phyloP scores from a whole-genome alignment of 164 flowering plant genomes.

The Akebia trifoliata region DNA sequence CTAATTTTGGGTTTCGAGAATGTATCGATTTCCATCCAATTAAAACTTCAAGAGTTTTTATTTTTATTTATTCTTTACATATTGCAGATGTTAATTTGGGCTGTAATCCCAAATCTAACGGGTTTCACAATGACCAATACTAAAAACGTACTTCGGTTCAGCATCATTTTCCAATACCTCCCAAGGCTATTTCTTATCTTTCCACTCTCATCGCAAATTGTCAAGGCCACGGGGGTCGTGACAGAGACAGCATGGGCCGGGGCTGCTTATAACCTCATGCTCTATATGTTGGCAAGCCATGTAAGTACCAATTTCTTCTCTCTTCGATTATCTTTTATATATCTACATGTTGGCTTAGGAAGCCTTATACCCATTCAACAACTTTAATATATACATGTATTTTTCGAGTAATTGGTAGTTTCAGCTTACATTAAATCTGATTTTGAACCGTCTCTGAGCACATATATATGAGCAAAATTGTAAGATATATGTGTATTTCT shows the following conservation, averaged over 20 bases:
- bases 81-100: constrained; percentile 73
- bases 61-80: not conserved
- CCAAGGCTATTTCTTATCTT: constrained; percentile 59
- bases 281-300: constrained; percentile 84
- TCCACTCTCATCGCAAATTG: constrained; percentile 62
- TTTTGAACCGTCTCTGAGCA: too few relatives aligned
- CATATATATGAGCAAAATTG: too few relatives aligned
- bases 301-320: constrained; percentile 32
- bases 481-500: too few relatives aligned
- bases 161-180: constrained; percentile 59
- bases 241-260: constrained; percentile 87
- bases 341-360: too few relatives aligned
- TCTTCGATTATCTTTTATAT: not conserved
- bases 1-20: not conserved
- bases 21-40: too few relatives aligned
- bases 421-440: too few relatives aligned
- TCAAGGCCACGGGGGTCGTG: constrained; percentile 63
- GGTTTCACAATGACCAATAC: constrained; percentile 66
- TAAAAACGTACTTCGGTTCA: constrained; percentile 44
- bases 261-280: constrained; percentile 76
- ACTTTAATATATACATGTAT: too few relatives aligned
- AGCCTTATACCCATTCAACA: too few relatives aligned
- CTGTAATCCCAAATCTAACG: constrained; percentile 47
- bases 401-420: too few relatives aligned
- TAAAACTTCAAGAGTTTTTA: too few relatives aligned